Base-by-base conservation (phyloP, 768 basidiomycete genomes). In the Sistotremastrum suecicum region DNA sequence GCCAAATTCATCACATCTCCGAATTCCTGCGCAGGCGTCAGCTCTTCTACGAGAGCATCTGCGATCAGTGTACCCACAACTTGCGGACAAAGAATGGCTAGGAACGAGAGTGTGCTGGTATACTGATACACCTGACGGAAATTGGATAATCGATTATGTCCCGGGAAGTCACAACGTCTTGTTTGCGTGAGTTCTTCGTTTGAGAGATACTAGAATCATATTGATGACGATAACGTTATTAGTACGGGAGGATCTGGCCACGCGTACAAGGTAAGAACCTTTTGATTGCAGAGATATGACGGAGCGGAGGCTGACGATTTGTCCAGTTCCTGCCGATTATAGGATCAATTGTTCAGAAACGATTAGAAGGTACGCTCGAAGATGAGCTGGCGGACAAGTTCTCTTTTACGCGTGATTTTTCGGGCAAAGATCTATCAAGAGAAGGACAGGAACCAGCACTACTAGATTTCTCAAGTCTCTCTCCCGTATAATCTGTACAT, bases 61-160 rank as follows among this genome's bases (percentile, higher is more conserved):
- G 7, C 58, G 62, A 12, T 57, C 62, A 33, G 64, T 89, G 29
- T 91, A 83, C 62, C 94, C 92, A 29, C 76, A 76, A 42, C 69
- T 98, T 39, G 83, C 76, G 4, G 63, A 75, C 52, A 83, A 78
- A 59, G 73, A 83, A 0, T 84, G 90, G 56, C 57, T 63, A 32
- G 66, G 66, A 5, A 92, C 90, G 7, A 65, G 92, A 48, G 60
- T 98, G 51, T 98, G 92, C 64, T 97, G 92, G 92, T 87, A 97
- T 59, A 81, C 81, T 28, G 92, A 95, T 54, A 78, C 89, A 4
- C 71, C 78, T 1, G 83, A 91, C 55, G 80, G 77, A 3, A 74
- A 97, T 60, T 97, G 89, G 87, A 66, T 95, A 38, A 87, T 97
- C 51, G 86, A 90, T 29, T 74, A 64, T 49, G 75, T 83, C 52